Evolutionary conservation across 805 yeast species (phyloP), one percentile per base, ranked within the genome.

Genomic region (Yamadazyma laniorum): DNA sequence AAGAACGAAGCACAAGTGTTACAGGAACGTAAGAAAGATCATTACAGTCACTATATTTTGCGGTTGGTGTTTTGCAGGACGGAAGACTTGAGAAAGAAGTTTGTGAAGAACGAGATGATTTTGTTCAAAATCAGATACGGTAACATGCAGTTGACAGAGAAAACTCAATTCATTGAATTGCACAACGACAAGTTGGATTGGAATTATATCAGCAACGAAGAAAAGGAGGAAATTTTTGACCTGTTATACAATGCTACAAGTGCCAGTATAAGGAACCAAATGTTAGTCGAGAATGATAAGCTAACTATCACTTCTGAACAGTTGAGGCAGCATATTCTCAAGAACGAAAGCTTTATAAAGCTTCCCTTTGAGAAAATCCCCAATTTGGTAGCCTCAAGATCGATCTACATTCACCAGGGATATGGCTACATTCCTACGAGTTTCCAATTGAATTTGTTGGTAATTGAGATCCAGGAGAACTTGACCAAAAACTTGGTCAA

Each of bases 41-140:
- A 88, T 53, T 88, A 86, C 58, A 85, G 95, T 5, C 99, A 93
- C 63, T 93, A 68, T 56, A 90, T 91, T 25, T 64, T 93, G 46
- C 72, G 97, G 39, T 70, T 93, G 27, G 96, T 95, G 32, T 93
- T 93, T 57, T 86, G 97, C 56, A 79, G 95, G 45, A 77, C 80
- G 3, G 86, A 85, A 34, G 98, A 91, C 43, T 71, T 90, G 34
- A 75, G 97, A 45, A 77, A 73, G 25, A 78, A 91, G 55, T 91
- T 93, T 52, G 68, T 86, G 22, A 75, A 79, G 48, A 79, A 89
- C 22, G 99, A 93, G 57, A 68, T 84, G 0, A 63, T 73, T 11
- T 66, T 93, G 28, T 89, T 93, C 63, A 79, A 75, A 52, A 65
- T 89, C 32, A 72, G 99, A 45, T 91, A 76, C 57, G 73, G 73